Base-by-base conservation (phyloP, 1,139 yeast genomes). In the Pichiaceae sp. region DNA sequence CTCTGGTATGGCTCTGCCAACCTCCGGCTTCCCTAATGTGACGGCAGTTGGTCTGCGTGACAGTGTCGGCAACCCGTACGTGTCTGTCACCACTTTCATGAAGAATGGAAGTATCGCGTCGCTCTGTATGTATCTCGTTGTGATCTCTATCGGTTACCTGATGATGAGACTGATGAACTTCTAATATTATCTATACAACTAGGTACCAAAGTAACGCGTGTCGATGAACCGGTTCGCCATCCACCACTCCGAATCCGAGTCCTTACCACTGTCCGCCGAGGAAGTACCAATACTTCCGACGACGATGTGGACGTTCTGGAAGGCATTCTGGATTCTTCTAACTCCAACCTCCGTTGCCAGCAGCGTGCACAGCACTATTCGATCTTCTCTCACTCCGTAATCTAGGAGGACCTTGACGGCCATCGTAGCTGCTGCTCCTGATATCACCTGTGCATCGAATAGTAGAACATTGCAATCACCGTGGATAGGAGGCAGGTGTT, bases 381-480 rank as follows among this genome's bases (percentile, higher is more conserved):
- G 72, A 31, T 68, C 62, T 37, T 73, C 70, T 5, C 56, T 50
- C n/a, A 84, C 79, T 15, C 79, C 81, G 54, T 89, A 95, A 54
- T 91, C 97, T 15, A 83, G 49, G 40, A 91, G 63, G 4, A 91
- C 89, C 49, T 87, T 93, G 33, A 86, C 75, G 0, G 96, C 95
- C 97, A 91, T 91, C 35, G 86, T 83, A 3, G 89, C 79, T 0
- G 95, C 95, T 0, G 96, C 95, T 2, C 97, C 98, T 32, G 95
- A 80, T 19, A 86, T 80, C 35, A 86, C 68, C 56, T 89, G 96
- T 0, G 95, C 83, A 54, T 91, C 97, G 52, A 85, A 73, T 34
- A 91, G 60, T 28, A 91, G 59, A 1, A 85, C 75, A 45, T 71
- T 74, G 36, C 65, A 16, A 52, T 45, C 1, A 44, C 44, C 9